phyloP scores from a whole-genome alignment of 148 eudicot genomes.

The Camellia japonica region DNA sequence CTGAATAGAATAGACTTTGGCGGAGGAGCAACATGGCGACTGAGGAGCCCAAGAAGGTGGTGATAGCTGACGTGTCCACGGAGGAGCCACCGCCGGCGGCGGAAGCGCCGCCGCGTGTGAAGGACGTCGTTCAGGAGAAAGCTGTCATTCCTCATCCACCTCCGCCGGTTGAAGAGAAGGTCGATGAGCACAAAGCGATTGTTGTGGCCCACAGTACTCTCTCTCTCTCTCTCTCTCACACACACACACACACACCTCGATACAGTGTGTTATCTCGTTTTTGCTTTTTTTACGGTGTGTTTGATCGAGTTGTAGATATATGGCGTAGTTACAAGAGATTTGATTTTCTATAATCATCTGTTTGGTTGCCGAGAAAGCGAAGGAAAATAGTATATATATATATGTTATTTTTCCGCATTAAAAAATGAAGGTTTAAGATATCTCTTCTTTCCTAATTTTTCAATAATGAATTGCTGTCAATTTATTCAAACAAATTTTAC shows the following conservation, averaged over 20 bases:
- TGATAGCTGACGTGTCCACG: not conserved
- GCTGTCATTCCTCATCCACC: constrained; percentile 10
- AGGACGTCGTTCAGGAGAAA: constrained; percentile 17
- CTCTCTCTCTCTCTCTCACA: constrained; percentile 14
- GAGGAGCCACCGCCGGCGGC: not conserved
- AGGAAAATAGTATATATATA: not conserved
- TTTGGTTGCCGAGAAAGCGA: constrained; percentile 4
- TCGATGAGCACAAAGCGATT: constrained; percentile 11
- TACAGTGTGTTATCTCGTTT: not conserved
- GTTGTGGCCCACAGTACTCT: constrained; percentile 11
- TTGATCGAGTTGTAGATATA: too few species aligned
- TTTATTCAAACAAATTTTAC: too few species aligned
- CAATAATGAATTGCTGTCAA: too few species aligned
- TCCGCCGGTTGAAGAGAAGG: not conserved
- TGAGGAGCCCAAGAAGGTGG: not conserved
- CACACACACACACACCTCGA: not conserved
- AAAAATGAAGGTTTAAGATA: too few species aligned
- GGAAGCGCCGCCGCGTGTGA: not conserved
- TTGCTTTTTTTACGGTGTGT: too few species aligned
- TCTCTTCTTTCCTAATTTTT: too few species aligned
- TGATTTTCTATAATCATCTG: not conserved
- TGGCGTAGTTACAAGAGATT: too few species aligned
- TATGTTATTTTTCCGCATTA: too few species aligned
- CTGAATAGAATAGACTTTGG: too few species aligned
- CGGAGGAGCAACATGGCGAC: not conserved